Base-by-base conservation (phyloP, 345 rosid species). In the Salix purpurea region DNA sequence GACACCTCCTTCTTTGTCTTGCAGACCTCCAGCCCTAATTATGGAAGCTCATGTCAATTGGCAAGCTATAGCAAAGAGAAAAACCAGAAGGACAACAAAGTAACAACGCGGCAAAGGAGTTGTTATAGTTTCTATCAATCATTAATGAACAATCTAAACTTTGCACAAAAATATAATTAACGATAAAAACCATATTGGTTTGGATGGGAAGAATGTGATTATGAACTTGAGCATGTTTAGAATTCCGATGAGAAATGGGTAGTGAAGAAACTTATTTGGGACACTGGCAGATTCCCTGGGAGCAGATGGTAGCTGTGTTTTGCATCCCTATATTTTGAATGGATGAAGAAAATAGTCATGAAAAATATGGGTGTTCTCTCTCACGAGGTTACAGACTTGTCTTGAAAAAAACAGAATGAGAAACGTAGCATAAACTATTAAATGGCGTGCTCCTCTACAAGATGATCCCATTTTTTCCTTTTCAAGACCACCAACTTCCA, bases 1-100 rank as follows among this genome's bases (percentile, higher is more conserved):
- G 24, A 91, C 68, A 70, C 98, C 97, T 48, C 97, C 99, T 26
- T 91, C 98, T 75, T 82, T 93, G 69, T 96, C 99, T 82, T 89
- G 98, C 84, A 96, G 86, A 67, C 97, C 96, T 26, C 99, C 99
- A 69, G 99, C 94, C 90, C 99, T 96, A 80, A 74, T 36, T 78
- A 79, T 79, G 32, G 54, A 67, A 82, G 30, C 32, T 44, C 34
- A 32, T 26, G 83, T 74, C 50, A 76, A 48, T 69, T 39, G 7
- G 39, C 64, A 52, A 65, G 67, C 42, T 65, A 64, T 6, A 73
- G 24, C 39, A 28, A 6, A 23, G 19, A 4, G 23, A 7, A 28
- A 19, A 72, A 58, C 32, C 16, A 72, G 9, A 14, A 9, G 56
- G 39, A 12, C 21, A 16, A 52, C 52, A 48, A 70, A 44, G 58